A percentile compares a stretch with the other conserved stretches of the same genome.
These are phyloP conservation scores for Diaporthe ilicicola DNA, from an alignment of 2,329 filamentous ascomycete genomes.

Conservation along the genomic window DNA sequence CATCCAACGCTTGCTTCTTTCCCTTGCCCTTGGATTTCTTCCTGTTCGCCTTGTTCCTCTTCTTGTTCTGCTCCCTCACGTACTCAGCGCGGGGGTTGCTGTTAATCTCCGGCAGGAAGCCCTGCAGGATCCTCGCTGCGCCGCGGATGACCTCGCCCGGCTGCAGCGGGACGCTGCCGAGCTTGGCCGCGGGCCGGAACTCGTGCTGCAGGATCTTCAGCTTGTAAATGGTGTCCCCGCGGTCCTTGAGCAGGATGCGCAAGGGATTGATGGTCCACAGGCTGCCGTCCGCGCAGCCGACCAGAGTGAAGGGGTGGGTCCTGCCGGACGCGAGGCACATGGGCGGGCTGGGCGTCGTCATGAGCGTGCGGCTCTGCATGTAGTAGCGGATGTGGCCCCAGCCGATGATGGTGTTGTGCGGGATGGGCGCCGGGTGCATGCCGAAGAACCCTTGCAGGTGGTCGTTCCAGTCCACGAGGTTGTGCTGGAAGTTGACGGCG, in stretches of 20 bases:
- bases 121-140: slow-evolving; percentile 59
- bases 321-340: slow-evolving; percentile 59
- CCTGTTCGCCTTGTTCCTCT: slow-evolving; percentile 46
- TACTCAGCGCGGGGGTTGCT: slow-evolving; percentile 53
- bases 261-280: slow-evolving; percentile 58
- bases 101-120: slow-evolving; percentile 60
- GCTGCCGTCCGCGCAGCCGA: slow-evolving; percentile 63
- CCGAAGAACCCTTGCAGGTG: slow-evolving; percentile 64
- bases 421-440: slow-evolving; percentile 60
- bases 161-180: neutral
- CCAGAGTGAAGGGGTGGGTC: slow-evolving; percentile 61
- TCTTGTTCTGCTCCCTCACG: slow-evolving; percentile 43
- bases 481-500: slow-evolving; percentile 59
- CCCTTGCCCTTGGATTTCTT: slow-evolving; percentile 40
- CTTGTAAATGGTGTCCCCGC: slow-evolving; percentile 49
- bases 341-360: slow-evolving; percentile 58
- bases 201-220: slow-evolving; percentile 63
- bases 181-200: slow-evolving; percentile 48
- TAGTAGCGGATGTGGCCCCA: slow-evolving; percentile 63
- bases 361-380: slow-evolving; percentile 60
- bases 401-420: slow-evolving; percentile 60
- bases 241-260: slow-evolving; percentile 52
- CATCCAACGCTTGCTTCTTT: slow-evolving; percentile 44
- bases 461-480: slow-evolving; percentile 63
- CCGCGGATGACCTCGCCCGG: slow-evolving; percentile 49